Base-by-base conservation (phyloP, 176 grass and related monocot genomes). In the Carex parvula region DNA sequence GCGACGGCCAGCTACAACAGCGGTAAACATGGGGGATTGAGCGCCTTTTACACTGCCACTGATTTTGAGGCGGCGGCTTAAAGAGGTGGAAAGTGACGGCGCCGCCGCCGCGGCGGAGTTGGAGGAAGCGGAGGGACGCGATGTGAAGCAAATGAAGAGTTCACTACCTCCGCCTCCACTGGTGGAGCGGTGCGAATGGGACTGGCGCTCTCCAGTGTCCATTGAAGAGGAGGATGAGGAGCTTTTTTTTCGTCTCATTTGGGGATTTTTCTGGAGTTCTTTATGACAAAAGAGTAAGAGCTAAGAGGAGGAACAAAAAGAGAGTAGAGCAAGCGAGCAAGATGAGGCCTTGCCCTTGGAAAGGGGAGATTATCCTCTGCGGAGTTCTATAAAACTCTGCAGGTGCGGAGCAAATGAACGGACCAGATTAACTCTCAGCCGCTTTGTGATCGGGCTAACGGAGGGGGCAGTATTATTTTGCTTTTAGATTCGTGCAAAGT, bases 1-100 rank as follows among this genome's bases (percentile, higher is more conserved):
- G 9, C 91, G 78, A 41, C 88, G 67, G 39, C 83, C 88, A 4
- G 85, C 81, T 17, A 88, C 84, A 0, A 89, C 91, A 13, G 89
- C 44, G 3, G 91, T 91, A 83, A 99, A 99, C 93, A 99, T 99
- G 56, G 96, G 96, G 16, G 96, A 99, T 82, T 99, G 96, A 8
- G 88, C 93, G 5, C 96, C 96, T 89, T 99, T 99, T 10, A 95
- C 75, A 83, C 91, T 95, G 5, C 96, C 91, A 82, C 96, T 99
- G 70, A 66, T 92, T 46, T 87, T 87, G 52, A 99, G 88, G 18
- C 96, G 89, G 52, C 93, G 88, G 69, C 96, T 98, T 10, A 90
- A 86, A 2, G 93, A 98, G 1, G 88, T 86, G n/a, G 88, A 90
- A 11, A 98, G 89, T 2, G 83, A 87, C 32, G 93, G 88, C 6